These are phyloP conservation scores for Austroboletus festivus DNA, from an alignment of 768 basidiomycete genomes.

Conservation along the genomic window DNA sequence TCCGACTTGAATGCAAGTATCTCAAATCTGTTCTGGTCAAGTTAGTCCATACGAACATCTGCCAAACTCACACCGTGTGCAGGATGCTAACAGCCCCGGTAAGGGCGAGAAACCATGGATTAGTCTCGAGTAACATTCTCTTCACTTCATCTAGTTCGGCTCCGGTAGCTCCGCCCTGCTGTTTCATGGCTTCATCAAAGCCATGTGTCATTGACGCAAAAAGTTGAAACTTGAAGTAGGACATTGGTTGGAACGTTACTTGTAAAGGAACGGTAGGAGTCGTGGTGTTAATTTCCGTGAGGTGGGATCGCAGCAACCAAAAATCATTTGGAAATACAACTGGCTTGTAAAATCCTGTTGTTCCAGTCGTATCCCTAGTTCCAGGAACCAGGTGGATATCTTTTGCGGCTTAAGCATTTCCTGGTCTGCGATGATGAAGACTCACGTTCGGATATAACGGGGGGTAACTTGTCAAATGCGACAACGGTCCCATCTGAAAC, in stretches of 20 bases:
- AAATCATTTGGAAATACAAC: slow-evolving; percentile 94
- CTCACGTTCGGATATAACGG: slow-evolving; percentile 62
- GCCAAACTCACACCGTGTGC: slow-evolving; percentile 71
- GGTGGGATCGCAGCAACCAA: slow-evolving; percentile 84
- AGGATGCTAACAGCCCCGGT: slow-evolving; percentile 84
- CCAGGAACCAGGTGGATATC: slow-evolving; percentile 63
- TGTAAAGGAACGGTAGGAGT: slow-evolving; percentile 75
- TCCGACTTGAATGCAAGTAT: slow-evolving; percentile 96
- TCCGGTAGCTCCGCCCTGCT: slow-evolving; percentile 56
- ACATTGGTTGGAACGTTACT: slow-evolving; percentile 81
- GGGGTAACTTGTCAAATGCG: slow-evolving; percentile 52
- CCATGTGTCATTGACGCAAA: slow-evolving; percentile 82
- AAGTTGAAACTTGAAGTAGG: slow-evolving; percentile 83
- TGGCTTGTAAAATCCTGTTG: slow-evolving; percentile 75
- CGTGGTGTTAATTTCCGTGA: slow-evolving; percentile 82
- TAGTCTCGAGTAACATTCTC: slow-evolving; percentile 86
- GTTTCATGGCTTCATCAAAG: slow-evolving; percentile 82
- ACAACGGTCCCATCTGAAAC: slow-evolving; percentile 67
- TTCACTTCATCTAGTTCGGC: slow-evolving; percentile 94
- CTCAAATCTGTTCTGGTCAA: slow-evolving; percentile 63
- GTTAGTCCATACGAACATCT: neutral
- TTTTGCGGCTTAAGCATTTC: slow-evolving; percentile 28
- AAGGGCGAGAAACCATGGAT: slow-evolving; percentile 82
- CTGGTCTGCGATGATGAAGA: slow-evolving; percentile 11
- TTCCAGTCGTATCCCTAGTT: slow-evolving; percentile 61